phyloP scores from a whole-genome alignment of 2,329 filamentous ascomycete species.

The Trematosphaeria pertusa region DNA sequence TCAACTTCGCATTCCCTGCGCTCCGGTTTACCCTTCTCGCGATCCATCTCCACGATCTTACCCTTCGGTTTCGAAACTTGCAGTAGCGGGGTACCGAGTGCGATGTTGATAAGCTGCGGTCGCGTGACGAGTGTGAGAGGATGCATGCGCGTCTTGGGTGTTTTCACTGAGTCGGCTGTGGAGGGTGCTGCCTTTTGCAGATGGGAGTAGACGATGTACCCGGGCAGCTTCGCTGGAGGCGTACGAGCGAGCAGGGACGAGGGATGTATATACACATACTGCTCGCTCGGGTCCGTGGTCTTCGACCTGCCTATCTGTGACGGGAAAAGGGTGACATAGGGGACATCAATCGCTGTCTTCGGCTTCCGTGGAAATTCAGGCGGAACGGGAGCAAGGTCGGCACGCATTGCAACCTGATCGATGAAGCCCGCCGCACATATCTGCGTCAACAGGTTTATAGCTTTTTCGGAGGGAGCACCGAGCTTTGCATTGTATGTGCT shows the following conservation, averaged over 20 bases:
- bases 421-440: slow-evolving; percentile 92
- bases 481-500: slow-evolving; percentile 56
- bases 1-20: slow-evolving; percentile 83
- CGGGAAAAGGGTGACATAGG: slow-evolving; percentile 85
- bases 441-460: slow-evolving; percentile 80
- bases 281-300: slow-evolving; percentile 59
- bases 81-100: slow-evolving; percentile 83
- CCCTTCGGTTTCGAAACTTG: slow-evolving; percentile 91
- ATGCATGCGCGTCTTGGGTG: slow-evolving; percentile 80
- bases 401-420: slow-evolving; percentile 91
- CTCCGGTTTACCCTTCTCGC: slow-evolving; percentile 49
- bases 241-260: slow-evolving; percentile 76
- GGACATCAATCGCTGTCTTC: slow-evolving; percentile 86
- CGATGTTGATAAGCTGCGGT: slow-evolving; percentile 76
- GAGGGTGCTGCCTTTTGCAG: slow-evolving; percentile 73
- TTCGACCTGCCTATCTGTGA: slow-evolving; percentile 54
- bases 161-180: slow-evolving; percentile 38
- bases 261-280: slow-evolving; percentile 86
- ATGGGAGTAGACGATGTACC: slow-evolving; percentile 86
- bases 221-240: slow-evolving; percentile 65
- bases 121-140: slow-evolving; percentile 81
- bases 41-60: slow-evolving; percentile 65
- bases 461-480: slow-evolving; percentile 68
- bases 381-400: slow-evolving; percentile 79
- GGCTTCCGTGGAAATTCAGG: slow-evolving; percentile 65